phyloP scores from a whole-genome alignment of 2,329 filamentous ascomycete species.

The Paecilomyces fulvus region DNA sequence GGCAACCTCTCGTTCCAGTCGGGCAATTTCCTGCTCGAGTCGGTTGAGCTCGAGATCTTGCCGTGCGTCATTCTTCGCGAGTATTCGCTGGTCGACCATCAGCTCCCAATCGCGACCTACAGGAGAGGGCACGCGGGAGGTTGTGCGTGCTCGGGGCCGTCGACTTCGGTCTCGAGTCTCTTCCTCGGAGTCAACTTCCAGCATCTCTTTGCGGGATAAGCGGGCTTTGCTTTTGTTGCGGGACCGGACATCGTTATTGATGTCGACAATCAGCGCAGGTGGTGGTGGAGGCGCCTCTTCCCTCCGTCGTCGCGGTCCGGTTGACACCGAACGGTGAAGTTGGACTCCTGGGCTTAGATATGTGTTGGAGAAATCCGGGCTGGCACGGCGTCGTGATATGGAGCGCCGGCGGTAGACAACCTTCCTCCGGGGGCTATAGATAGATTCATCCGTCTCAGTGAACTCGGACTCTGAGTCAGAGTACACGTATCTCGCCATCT shows the following conservation, averaged over 20 bases:
- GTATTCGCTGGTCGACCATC: conserved; percentile 23
- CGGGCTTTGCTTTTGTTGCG: conserved; percentile 18
- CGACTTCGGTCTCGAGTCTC: conserved; percentile 11
- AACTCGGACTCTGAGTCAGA: conserved; percentile 17
- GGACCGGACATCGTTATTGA: conserved; percentile 18
- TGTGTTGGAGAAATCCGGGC: conserved; percentile 15
- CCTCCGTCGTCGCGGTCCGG: conserved; percentile 21
- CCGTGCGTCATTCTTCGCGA: conserved; percentile 24
- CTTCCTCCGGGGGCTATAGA: conserved; percentile 13
- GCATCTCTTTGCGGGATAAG: conserved; percentile 13
- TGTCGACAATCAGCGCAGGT: conserved; percentile 26
- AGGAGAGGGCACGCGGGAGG: conserved; percentile 16
- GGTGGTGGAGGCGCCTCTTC: conserved; percentile 10
- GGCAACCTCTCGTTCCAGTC: conserved; percentile 24
- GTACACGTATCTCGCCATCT: not conserved
- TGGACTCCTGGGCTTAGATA: conserved; percentile 19
- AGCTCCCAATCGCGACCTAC: conserved; percentile 26
- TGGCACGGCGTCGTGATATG: conserved; percentile 21
- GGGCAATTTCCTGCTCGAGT: conserved; percentile 28
- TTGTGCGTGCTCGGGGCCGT: conserved; percentile 14
- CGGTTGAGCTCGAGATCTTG: conserved; percentile 27
- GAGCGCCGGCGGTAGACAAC: conserved; percentile 21
- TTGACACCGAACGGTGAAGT: conserved; percentile 28
- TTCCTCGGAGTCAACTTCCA: conserved; percentile 19
- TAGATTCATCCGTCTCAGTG: conserved; percentile 28